These are phyloP conservation scores for Trypanosoma platydactyli DNA, from an alignment of 208 protist genomes.

Conservation along the genomic window DNA sequence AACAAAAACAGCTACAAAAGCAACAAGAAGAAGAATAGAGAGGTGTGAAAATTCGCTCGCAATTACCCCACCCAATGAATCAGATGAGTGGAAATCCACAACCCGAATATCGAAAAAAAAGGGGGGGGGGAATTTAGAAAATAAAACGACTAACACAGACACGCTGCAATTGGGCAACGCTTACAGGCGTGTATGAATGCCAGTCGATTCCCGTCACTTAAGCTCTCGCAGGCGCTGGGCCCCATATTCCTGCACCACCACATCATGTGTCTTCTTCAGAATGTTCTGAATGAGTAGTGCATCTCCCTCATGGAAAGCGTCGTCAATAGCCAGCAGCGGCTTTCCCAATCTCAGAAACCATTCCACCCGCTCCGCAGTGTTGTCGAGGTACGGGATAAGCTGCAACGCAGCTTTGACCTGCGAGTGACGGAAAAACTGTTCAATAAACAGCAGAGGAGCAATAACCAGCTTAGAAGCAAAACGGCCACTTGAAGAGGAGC, in stretches of 20 bases:
- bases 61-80: no score
- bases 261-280: conserved; percentile 34
- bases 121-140: no score
- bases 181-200: no score
- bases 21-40: no score
- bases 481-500: conserved; percentile 22
- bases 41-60: no score
- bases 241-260: conserved; percentile 29
- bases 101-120: no score
- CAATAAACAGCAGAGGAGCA: conserved; percentile 40
- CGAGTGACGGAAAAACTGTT: conserved; percentile 27
- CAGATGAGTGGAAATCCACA: no score
- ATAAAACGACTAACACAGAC: no score
- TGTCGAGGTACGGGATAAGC: conserved; percentile 43
- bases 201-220: not conserved
- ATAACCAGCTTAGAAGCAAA: conserved; percentile 17
- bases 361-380: conserved; percentile 35
- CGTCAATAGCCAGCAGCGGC: conserved; percentile 48
- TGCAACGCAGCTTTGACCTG: conserved; percentile 37
- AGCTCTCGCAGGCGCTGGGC: conserved; percentile 29
- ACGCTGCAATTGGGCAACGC: no score
- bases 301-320: conserved; percentile 37
- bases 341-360: conserved; percentile 46
- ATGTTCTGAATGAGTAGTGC: conserved; percentile 44
- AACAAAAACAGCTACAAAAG: no score